These are phyloP conservation scores for Stromatinia cepivora DNA, from an alignment of 2,329 filamentous ascomycete genomes.

Conservation along the genomic window DNA sequence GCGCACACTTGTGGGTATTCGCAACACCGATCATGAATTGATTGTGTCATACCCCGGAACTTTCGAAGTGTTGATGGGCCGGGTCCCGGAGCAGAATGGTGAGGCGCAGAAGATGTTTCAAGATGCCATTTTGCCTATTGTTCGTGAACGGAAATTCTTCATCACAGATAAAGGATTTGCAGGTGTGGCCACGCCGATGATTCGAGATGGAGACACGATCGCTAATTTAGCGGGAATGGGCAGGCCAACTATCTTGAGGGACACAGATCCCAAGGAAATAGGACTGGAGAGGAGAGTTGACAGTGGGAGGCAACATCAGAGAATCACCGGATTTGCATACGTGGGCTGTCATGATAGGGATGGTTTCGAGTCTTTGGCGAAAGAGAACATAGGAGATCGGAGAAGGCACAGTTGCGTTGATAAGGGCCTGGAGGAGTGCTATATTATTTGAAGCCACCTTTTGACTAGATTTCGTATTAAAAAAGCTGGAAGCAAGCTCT, in stretches of 20 bases:
- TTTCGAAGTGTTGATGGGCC: constrained; percentile 11
- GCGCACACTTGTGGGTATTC: constrained; percentile 12
- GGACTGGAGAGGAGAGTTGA: not conserved
- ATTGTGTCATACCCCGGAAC: not conserved
- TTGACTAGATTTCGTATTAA: not conserved
- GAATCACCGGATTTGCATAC: constrained; percentile 13
- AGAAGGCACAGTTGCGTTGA: not conserved
- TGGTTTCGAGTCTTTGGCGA: not conserved
- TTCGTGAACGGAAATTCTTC: not conserved
- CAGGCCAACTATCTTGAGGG: not conserved
- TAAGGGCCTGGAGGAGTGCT: not conserved
- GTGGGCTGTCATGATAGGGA: constrained; percentile 11
- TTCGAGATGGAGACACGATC: constrained; percentile 4
- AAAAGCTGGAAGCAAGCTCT: not conserved
- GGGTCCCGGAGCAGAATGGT: not conserved
- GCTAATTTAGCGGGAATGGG: not conserved
- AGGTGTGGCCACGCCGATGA: constrained; percentile 6
- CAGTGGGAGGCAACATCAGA: not conserved
- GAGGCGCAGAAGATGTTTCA: constrained; percentile 7
- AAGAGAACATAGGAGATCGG: not conserved
- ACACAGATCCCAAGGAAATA: not conserved
- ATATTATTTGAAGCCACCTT: not conserved
- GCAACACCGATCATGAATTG: not conserved
- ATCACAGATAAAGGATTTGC: constrained; percentile 9
- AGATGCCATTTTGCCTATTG: constrained; percentile 8